These are phyloP conservation scores for Aschersonia sp. DNA, from an alignment of 2,329 filamentous ascomycete species.

Conservation along the genomic window DNA sequence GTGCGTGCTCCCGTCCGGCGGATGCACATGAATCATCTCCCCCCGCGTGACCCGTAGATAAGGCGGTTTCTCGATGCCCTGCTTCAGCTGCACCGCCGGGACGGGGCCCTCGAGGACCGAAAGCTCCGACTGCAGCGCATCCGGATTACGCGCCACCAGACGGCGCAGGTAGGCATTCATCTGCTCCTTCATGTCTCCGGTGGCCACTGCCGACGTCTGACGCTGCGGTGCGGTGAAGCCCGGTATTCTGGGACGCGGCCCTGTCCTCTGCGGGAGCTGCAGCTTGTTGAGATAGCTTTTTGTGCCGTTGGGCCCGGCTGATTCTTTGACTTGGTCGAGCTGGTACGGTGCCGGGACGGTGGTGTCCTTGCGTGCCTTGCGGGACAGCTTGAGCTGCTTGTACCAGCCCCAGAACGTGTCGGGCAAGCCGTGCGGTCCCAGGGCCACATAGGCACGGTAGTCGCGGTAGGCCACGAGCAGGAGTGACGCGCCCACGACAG, in stretches of 20 bases:
- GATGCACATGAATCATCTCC: slow-evolving; percentile 22
- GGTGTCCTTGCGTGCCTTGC: slow-evolving; percentile 9
- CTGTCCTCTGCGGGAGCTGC: slow-evolving; percentile 1
- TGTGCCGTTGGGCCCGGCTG: slow-evolving; percentile 4
- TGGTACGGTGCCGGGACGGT: slow-evolving; percentile 10
- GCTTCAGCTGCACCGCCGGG: slow-evolving; percentile 7
- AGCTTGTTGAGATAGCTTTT: slow-evolving; percentile 3
- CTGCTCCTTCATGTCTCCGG: slow-evolving; percentile 3
- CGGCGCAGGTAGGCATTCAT: slow-evolving; percentile 6
- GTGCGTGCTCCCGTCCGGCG: slow-evolving; percentile 21
- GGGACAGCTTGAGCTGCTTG: slow-evolving; percentile 8
- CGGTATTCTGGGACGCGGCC: slow-evolving; percentile 4
- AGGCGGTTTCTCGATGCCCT: neutral
- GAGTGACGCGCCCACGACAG: neutral
- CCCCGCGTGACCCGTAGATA: slow-evolving; percentile 4
- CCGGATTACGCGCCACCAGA: slow-evolving; percentile 3
- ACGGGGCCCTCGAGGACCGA: slow-evolving; percentile 7
- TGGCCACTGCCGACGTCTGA: slow-evolving; percentile 5
- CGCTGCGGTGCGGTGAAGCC: slow-evolving; percentile 8
- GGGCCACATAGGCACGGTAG: slow-evolving; percentile 23
- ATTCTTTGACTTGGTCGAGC: slow-evolving; percentile 8
- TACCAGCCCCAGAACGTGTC: slow-evolving; percentile 24
- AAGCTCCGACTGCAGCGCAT: slow-evolving; percentile 4
- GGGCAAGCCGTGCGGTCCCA: slow-evolving; percentile 27
- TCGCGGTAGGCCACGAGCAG: slow-evolving; percentile 4